phyloP scores from a whole-genome alignment of 768 basidiomycete genomes.

The Coprinopsis marcescibilis region DNA sequence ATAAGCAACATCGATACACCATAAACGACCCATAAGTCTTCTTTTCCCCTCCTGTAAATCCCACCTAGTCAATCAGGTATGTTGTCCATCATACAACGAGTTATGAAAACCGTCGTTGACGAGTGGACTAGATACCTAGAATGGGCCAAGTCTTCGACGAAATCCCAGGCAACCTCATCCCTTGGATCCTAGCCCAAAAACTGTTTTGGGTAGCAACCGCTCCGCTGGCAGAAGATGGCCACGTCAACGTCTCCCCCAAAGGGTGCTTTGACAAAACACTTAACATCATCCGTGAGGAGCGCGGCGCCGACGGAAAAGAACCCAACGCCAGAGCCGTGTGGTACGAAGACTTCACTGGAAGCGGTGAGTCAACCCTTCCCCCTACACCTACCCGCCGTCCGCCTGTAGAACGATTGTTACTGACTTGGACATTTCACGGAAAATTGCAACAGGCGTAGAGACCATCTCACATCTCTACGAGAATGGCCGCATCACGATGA shows the following conservation, averaged over 20 bases:
- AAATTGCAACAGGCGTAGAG: not conserved
- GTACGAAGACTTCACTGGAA: constrained; percentile 67
- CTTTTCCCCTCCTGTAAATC: too few species aligned
- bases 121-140: not conserved
- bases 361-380: constrained; percentile 29
- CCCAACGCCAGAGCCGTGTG: constrained; percentile 41
- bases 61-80: too few species aligned
- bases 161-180: constrained; percentile 43
- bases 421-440: too few species aligned
- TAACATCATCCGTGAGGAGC: constrained; percentile 30
- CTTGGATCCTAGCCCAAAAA: constrained; percentile 52
- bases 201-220: constrained; percentile 63
- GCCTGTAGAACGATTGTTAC: too few species aligned
- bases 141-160: constrained; percentile 54
- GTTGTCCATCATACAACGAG: too few species aligned
- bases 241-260: constrained; percentile 62
- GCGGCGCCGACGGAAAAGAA: not conserved
- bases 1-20: too few species aligned
- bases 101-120: too few species aligned
- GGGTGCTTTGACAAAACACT: constrained; percentile 44
- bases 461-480: constrained; percentile 54
- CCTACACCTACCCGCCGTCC: too few species aligned
- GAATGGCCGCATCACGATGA: constrained; percentile 54
- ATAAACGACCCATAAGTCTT: too few species aligned
- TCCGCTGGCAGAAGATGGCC: constrained; percentile 44